Base-by-base conservation (phyloP, 768 basidiomycete species). In the Lentinula edodes region DNA sequence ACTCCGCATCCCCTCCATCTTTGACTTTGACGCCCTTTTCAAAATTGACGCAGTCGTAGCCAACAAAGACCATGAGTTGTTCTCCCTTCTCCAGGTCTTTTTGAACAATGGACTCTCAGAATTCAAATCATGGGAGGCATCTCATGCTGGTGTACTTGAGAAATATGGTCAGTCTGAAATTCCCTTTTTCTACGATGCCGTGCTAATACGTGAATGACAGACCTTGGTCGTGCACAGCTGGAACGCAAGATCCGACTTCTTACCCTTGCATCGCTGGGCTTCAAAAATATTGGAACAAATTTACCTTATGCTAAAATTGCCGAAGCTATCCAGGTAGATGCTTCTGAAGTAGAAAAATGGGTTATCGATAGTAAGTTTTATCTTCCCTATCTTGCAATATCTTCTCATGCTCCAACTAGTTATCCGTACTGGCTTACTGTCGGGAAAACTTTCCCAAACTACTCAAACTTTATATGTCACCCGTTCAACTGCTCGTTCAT, bases 361-460 rank as follows among this genome's bases (percentile, higher is more conserved):
- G 85, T 87, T 43, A 94, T 95, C 64, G 91, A 94, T 74, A 87
- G 92, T 93, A 68, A 63, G 78, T 65, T 55, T 58, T 7, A 18
- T 56, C 50, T 55, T 57, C 36, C 36, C 15, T 62, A 50, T 46
- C 3, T 5, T 36, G 36, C 35, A 50, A 20, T 52, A 54, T 48
- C 42, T 60, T 61, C 38, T 53, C 52, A 15, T n/a, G 9, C 45
- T 64, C 34, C 56, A 56, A 52, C 13, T 66, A 93, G 93, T 89
- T 60, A 93, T 95, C 66, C 90, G 93, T 58, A 82, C 86, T 2
- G 87, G 89, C 32, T 82, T 95, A 50, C 71, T 94, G 36, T 84
- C 86, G 55, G 93, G 89, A 41, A 93, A 91, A 71, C 86, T 95
- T 53, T 90, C 91, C 1, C 93, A 95, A 70, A 84, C 86, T 1